Evolutionary conservation across 2,329 filamentous ascomycete species (phyloP).

Genomic region (Aspergillus unguis): DNA sequence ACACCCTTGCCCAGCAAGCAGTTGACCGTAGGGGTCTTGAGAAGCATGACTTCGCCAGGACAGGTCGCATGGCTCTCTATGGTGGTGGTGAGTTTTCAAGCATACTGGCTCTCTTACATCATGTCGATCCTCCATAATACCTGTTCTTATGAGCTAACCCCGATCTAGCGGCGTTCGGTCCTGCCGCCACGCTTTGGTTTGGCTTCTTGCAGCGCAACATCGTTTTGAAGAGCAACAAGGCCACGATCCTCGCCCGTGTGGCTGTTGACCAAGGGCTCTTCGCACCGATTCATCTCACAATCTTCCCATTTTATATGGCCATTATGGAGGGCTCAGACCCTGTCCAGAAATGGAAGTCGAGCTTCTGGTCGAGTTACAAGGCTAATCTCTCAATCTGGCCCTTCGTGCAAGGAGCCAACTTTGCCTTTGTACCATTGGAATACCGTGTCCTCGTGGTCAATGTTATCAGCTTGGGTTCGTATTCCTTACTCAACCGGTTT

Average conservation of each 20-base stretch:
- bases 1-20: conserved; percentile 83
- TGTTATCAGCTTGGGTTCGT: conserved; percentile 65
- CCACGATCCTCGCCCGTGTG: conserved; percentile 74
- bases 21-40: conserved; percentile 76
- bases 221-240: conserved; percentile 60
- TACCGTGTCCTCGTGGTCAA: conserved; percentile 85
- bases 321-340: conserved; percentile 68
- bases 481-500: not conserved
- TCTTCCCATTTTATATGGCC: conserved; percentile 83
- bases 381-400: conserved; percentile 92
- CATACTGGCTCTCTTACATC: not conserved
- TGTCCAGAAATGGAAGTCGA: conserved; percentile 66
- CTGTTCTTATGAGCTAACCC: conserved; percentile 10
- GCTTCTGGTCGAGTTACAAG: conserved; percentile 67
- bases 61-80: conserved; percentile 49
- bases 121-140: not conserved
- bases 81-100: conserved; percentile 43
- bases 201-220: conserved; percentile 70
- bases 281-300: conserved; percentile 75
- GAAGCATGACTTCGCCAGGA: conserved; percentile 64
- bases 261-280: conserved; percentile 77
- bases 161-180: conserved; percentile 68
- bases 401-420: conserved; percentile 78
- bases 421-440: conserved; percentile 78
- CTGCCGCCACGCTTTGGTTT: conserved; percentile 85